These are phyloP conservation scores for Casuarina cunninghamiana DNA, from an alignment of 306 rosid species.

Conservation along the genomic window DNA sequence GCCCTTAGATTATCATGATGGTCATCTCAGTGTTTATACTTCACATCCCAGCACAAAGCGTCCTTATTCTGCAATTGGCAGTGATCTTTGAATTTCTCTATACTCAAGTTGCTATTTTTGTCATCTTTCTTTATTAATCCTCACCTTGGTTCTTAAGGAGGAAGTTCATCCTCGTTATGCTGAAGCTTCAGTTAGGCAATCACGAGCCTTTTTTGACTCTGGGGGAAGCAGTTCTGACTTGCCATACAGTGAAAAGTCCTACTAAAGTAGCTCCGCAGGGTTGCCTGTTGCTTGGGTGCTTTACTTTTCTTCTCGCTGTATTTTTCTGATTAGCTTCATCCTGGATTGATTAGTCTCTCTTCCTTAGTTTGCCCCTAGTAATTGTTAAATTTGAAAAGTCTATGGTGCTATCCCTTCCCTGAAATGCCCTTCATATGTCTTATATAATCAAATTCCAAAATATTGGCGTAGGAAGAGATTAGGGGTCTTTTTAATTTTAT, in stretches of 20 bases:
- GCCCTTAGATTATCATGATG: neutral
- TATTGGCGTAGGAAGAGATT: no score
- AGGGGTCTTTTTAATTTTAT: no score
- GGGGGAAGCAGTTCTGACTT: conserved; percentile 10
- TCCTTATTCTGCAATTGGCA: neutral
- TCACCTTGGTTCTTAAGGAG: neutral
- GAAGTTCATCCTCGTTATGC: conserved; percentile 1
- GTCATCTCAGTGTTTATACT: conserved; percentile 2
- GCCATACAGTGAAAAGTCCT: conserved; percentile 1
- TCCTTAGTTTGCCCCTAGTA: no score
- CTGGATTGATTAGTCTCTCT: no score
- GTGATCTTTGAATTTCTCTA: neutral
- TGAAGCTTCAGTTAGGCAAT: conserved; percentile 9
- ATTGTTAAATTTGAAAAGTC: neutral
- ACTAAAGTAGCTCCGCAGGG: conserved; percentile 4
- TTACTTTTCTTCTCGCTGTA: neutral
- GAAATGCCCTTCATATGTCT: no score
- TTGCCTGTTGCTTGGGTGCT: conserved; percentile 6
- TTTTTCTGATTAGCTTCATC: neutral
- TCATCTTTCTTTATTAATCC: neutral
- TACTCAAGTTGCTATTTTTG: neutral
- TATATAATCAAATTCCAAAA: no score
- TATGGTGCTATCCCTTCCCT: no score
- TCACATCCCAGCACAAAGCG: neutral
- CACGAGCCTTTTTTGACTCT: neutral